Base-by-base conservation (phyloP, 2,329 filamentous ascomycete species). In the Bretziella fagacearum region DNA sequence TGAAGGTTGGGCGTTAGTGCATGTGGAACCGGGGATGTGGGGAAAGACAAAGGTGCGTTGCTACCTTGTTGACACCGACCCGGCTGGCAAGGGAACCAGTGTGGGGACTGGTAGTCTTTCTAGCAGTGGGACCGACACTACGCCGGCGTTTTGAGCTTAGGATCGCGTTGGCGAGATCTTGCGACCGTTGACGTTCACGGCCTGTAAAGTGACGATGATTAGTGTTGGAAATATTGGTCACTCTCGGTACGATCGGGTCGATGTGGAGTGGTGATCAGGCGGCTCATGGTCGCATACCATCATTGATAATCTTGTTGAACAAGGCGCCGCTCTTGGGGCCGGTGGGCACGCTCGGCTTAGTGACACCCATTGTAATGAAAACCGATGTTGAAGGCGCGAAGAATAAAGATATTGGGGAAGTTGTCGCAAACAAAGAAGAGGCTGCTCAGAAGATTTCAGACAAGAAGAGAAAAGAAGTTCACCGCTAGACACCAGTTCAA, bases 1-100 rank as follows among this genome's bases (percentile, higher is more conserved):
- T 13, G 11, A 29, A 25, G 4, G 23, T 8, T n/a, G 13, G 25
- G n/a, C 30, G 22, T 49, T 33, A 42, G 41, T 20, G 17, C 25
- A 13, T 41, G 27, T 8, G 7, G 26, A 2, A 18, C 22, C 13
- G 25, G 17, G 23, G 40, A 4, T 8, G 26, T 7, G 26, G 10
- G 7, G n/a, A 10, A 29, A 23, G n/a, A 46, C 8, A 35, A 42
- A 46, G 18, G 36, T 32, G 17, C 11, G 29, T 42, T 18, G 13
- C 48, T 67, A 77, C 77, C 74, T 86, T 86, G 56, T 73, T 76
- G 43, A 86, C 69, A 32, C 82, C 81, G 50, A 81, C 77, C 59
- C 81, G 73, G 61, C 78, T 82, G 47, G 81, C 75, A 44, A 86
- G 70, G 2, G 74, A 74, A 55, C 76, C 66, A 45, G 22, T 37